Conservation (phyloP, 345 rosid species). For the Linum tenue region DNA sequence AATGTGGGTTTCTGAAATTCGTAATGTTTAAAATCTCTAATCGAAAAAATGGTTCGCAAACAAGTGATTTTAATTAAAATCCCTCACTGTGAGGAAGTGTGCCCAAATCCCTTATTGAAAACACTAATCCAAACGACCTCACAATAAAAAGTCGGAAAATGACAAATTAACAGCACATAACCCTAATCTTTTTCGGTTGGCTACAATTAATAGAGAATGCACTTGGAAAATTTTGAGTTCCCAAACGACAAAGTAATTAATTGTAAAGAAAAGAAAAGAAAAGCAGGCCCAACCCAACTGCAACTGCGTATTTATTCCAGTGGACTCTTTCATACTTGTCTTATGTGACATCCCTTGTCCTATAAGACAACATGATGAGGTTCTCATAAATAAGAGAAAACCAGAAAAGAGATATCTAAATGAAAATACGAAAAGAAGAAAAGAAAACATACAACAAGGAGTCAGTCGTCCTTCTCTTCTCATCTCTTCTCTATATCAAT, state of each 20-base stretch:
- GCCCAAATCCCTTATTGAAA: too few relatives aligned
- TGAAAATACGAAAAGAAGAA: neutral
- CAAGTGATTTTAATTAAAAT: too few relatives aligned
- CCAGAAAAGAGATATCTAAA: neutral
- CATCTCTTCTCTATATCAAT: too few relatives aligned
- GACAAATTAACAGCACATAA: neutral
- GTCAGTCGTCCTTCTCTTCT: too few relatives aligned
- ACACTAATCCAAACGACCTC: too few relatives aligned
- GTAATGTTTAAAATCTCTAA: too few relatives aligned
- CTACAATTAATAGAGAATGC: too few relatives aligned
- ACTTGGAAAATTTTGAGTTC: neutral
- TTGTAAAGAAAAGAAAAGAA: neutral
- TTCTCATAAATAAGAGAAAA: constrained; percentile 10
- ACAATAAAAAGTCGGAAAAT: neutral
- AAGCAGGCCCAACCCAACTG: neutral
- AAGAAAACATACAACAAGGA: neutral
- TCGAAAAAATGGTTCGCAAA: too few relatives aligned
- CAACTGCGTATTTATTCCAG: neutral
- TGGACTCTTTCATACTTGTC: neutral
- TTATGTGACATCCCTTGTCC: neutral
- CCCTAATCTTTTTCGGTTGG: too few relatives aligned
- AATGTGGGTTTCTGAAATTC: too few relatives aligned
- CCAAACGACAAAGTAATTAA: neutral
- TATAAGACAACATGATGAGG: constrained; percentile 5
- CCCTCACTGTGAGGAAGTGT: too few relatives aligned